Conservation (phyloP, 805 yeast genomes). For the Saturnispora sanitii region DNA sequence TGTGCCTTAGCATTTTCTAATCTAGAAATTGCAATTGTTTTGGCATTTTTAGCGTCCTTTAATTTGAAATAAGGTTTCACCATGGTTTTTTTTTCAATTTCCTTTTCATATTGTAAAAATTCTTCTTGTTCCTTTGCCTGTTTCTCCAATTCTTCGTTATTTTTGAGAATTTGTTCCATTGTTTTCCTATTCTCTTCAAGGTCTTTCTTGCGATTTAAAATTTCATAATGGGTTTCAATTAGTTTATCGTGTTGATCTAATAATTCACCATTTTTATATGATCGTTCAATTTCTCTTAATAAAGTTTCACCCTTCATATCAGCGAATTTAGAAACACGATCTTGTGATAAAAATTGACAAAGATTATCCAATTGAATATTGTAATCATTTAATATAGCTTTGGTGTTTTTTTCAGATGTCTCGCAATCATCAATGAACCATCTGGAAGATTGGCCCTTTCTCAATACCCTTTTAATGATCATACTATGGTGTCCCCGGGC, state of each 20-base stretch:
- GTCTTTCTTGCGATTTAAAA: conserved; percentile 23
- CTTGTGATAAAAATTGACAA: conserved; percentile 94
- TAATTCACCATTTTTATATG: conserved; percentile 57
- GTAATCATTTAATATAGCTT: conserved; percentile 33
- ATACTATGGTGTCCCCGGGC: conserved; percentile 18
- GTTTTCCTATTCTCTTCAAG: conserved; percentile 25
- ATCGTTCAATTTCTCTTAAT: conserved; percentile 68
- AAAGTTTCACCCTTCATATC: conserved; percentile 65
- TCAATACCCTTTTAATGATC: conserved; percentile 35
- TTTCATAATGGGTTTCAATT: conserved; percentile 37
- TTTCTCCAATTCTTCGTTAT: conserved; percentile 31
- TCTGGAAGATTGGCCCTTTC: conserved; percentile 31
- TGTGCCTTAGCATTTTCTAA: conserved; percentile 16
- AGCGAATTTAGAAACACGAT: conserved; percentile 88
- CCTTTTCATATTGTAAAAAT: conserved; percentile 35
- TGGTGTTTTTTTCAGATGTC: conserved; percentile 37
- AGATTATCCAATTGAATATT: conserved; percentile 84
- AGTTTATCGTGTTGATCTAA: conserved; percentile 47
- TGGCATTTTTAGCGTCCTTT: no score
- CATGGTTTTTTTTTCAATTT: conserved; percentile 29
- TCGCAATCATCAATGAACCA: conserved; percentile 41
- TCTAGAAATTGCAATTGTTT: conserved; percentile 19
- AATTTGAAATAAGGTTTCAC: conserved; percentile 29
- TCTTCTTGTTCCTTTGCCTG: conserved; percentile 39
- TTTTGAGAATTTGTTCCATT: conserved; percentile 27